phyloP scores from a whole-genome alignment of 169 alveolate species.

The Cyclospora cayetanensis region DNA sequence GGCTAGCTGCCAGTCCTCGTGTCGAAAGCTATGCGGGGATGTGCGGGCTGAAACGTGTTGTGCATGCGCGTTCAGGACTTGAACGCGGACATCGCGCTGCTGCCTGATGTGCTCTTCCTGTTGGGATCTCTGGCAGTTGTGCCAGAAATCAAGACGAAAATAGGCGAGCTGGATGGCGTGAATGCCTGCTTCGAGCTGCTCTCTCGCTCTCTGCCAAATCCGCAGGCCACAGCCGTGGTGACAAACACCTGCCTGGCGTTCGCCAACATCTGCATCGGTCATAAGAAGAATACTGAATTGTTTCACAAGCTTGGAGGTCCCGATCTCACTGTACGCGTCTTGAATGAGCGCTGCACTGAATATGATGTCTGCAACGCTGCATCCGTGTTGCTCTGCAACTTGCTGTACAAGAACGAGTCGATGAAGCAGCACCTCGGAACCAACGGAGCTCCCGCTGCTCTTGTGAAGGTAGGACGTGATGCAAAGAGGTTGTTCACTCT shows the following conservation, averaged over 20 bases:
- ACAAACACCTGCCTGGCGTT: conserved; percentile 91
- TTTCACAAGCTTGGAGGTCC: conserved; percentile 89
- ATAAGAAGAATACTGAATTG: conserved; percentile 82
- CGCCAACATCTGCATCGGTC: conserved; percentile 90
- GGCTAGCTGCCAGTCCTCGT: no score
- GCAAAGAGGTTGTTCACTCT: no score
- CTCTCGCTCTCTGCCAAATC: conserved; percentile 46
- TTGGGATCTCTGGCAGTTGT: conserved; percentile 71
- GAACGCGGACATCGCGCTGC: conserved; percentile 70
- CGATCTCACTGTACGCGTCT: conserved; percentile 82
- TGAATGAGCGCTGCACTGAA: conserved; percentile 80
- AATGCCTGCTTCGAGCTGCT: conserved; percentile 65
- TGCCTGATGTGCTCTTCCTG: conserved; percentile 71
- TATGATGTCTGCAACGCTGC: conserved; percentile 91
- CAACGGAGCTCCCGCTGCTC: conserved; percentile 90
- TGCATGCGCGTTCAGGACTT: conserved; percentile 66
- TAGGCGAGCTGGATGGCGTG: conserved; percentile 70
- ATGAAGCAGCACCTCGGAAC: conserved; percentile 87
- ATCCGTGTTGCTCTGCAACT: conserved; percentile 86
- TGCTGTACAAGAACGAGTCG: conserved; percentile 87
- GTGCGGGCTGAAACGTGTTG: no score
- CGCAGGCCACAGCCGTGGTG: conserved; percentile 72
- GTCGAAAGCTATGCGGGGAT: no score
- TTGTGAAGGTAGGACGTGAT: conserved; percentile 81
- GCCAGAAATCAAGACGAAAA: conserved; percentile 71